These are phyloP conservation scores for Ganoderma boninense DNA, from an alignment of 1,284 basidiomycete genomes.

Conservation along the genomic window DNA sequence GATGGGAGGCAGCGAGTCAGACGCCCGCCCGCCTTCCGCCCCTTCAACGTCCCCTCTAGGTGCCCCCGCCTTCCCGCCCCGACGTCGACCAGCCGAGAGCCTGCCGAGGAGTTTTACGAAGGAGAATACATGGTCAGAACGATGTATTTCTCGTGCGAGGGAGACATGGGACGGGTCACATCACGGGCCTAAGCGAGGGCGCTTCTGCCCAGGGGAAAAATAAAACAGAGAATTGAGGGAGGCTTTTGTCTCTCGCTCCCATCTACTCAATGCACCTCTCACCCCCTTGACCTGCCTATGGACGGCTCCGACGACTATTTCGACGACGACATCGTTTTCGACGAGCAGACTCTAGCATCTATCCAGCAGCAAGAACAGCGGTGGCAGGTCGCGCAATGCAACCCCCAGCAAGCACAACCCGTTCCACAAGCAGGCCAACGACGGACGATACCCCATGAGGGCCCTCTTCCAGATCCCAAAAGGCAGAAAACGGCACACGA, in stretches of 20 bases:
- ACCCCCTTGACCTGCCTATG: conserved; percentile 49
- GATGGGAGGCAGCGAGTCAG: too few species aligned
- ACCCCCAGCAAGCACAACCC: conserved; percentile 6
- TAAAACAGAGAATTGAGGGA: too few species aligned
- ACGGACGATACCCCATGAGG: conserved; percentile 24
- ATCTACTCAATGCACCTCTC: conserved; percentile 14
- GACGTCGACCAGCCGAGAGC: too few species aligned
- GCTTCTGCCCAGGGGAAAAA: too few species aligned
- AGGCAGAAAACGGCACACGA: conserved; percentile 26
- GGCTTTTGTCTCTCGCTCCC: neutral
- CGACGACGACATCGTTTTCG: conserved; percentile 70
- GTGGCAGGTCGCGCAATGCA: conserved; percentile 45
- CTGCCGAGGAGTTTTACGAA: too few species aligned
- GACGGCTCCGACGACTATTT: conserved; percentile 72
- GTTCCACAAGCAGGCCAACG: conserved; percentile 20
- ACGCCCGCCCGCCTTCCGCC: too few species aligned
- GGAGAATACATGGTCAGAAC: too few species aligned
- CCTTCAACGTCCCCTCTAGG: too few species aligned
- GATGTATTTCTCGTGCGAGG: too few species aligned
- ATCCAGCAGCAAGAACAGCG: conserved; percentile 69
- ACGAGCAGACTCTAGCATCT: conserved; percentile 66
- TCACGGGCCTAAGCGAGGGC: too few species aligned
- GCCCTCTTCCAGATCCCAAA: conserved; percentile 21
- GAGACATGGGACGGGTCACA: too few species aligned
- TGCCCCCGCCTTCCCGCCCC: too few species aligned